These are phyloP conservation scores for Vitis rupestris DNA, from an alignment of 164 flowering plant species.

Conservation along the genomic window DNA sequence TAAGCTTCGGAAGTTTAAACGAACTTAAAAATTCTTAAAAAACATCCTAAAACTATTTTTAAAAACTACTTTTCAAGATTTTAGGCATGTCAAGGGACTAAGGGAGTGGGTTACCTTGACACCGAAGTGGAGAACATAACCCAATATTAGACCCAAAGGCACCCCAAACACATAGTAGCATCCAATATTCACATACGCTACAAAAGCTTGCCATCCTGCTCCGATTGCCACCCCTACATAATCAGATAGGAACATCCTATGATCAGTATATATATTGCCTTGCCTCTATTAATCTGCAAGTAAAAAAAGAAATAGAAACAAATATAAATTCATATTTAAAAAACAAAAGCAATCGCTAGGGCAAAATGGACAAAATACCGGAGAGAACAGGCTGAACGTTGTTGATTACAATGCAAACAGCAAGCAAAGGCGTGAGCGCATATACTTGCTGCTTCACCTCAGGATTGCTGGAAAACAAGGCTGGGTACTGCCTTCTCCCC, in stretches of 20 bases:
- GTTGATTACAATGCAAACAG: slow-evolving; percentile 46
- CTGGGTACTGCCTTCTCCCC: slow-evolving; percentile 35
- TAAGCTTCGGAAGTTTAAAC: too few relatives aligned
- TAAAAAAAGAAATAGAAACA: background rate
- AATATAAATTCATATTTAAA: too few relatives aligned
- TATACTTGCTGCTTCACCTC: slow-evolving; percentile 36
- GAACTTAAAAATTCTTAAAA: too few relatives aligned
- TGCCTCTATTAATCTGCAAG: too few relatives aligned
- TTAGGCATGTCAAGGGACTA: background rate
- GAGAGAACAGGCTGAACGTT: slow-evolving; percentile 65
- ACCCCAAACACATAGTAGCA: slow-evolving; percentile 67
- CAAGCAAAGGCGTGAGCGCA: slow-evolving; percentile 51
- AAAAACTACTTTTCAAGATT: too few relatives aligned
- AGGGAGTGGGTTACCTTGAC: slow-evolving; percentile 38
- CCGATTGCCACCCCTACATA: slow-evolving; percentile 71
- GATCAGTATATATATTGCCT: too few relatives aligned
- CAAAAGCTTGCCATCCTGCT: slow-evolving; percentile 76
- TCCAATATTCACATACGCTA: slow-evolving; percentile 65
- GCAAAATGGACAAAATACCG: slow-evolving; percentile 23
- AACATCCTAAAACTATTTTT: too few relatives aligned
- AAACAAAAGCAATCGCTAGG: too few relatives aligned
- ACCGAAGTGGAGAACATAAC: slow-evolving; percentile 41
- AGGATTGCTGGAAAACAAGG: slow-evolving; percentile 35
- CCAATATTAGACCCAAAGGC: slow-evolving; percentile 60
- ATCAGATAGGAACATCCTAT: too few relatives aligned